Conservation (phyloP, 495 filamentous ascomycete species). For the Chaetomidium leptoderma region DNA sequence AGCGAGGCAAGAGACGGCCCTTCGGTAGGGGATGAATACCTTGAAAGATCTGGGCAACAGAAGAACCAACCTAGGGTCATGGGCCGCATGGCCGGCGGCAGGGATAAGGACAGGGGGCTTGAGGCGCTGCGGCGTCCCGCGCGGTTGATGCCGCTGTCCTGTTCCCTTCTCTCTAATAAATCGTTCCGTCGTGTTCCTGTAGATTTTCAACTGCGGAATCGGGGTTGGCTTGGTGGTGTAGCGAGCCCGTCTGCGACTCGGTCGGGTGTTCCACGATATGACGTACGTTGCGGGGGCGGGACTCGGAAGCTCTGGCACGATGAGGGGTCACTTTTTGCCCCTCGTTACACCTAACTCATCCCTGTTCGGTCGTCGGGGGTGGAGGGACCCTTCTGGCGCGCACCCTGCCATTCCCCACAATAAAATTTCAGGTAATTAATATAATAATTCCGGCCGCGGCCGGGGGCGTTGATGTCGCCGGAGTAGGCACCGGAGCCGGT, state of each 20-base stretch:
- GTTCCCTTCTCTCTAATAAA: neutral
- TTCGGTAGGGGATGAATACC: no score
- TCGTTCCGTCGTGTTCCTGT: neutral
- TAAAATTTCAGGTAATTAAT: no score
- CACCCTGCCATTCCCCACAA: no score
- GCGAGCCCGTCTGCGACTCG: neutral
- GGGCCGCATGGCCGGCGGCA: neutral
- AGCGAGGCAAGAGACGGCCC: conserved; percentile 4
- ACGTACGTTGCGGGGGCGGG: conserved; percentile 1
- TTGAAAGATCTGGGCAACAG: neutral
- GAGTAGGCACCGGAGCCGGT: no score
- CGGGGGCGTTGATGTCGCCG: no score
- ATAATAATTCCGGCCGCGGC: no score
- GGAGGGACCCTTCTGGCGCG: no score
- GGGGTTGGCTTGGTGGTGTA: neutral
- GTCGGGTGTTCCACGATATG: neutral
- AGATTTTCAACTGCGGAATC: neutral
- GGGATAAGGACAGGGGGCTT: neutral
- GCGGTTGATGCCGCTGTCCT: neutral
- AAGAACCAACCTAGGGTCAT: no score
- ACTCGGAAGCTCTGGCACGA: neutral
- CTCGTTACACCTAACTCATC: neutral
- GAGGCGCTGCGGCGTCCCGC: neutral
- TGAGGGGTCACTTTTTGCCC: neutral
- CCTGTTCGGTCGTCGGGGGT: no score